These are phyloP conservation scores for Colletotrichum horii DNA, from an alignment of 2,329 filamentous ascomycete genomes.

Conservation along the genomic window DNA sequence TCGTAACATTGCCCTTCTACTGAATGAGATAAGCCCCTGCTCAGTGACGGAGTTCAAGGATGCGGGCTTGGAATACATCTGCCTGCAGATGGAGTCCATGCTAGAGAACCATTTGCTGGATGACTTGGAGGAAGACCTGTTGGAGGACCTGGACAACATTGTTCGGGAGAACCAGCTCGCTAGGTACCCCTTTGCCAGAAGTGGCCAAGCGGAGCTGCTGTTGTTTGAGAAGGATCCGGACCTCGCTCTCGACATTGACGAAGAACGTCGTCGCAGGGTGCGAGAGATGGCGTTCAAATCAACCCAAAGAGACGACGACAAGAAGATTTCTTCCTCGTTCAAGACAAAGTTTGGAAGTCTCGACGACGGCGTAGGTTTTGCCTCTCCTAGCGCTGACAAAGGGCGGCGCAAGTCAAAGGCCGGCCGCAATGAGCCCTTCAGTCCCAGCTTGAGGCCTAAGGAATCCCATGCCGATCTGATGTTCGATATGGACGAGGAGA, in stretches of 20 bases:
- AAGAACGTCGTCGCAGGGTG: conserved; percentile 72
- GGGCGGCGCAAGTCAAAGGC: conserved; percentile 51
- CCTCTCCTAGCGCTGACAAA: conserved; percentile 48
- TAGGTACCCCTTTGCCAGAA: conserved; percentile 77
- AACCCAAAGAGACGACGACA: conserved; percentile 69
- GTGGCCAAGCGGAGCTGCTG: conserved; percentile 70
- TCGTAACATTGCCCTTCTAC: conserved; percentile 82
- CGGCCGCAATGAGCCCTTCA: conserved; percentile 61
- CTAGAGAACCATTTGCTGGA: conserved; percentile 89
- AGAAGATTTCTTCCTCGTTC: conserved; percentile 63
- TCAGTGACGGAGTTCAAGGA: conserved; percentile 87
- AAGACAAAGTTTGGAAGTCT: conserved; percentile 65
- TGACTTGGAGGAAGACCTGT: conserved; percentile 82
- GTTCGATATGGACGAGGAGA: conserved; percentile 92
- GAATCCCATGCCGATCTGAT: conserved; percentile 79
- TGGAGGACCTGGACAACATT: conserved; percentile 78
- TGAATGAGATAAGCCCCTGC: conserved; percentile 87
- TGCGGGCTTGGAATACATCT: conserved; percentile 87
- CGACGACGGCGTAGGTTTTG: conserved; percentile 60
- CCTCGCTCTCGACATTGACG: conserved; percentile 68
- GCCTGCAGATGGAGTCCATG: conserved; percentile 88
- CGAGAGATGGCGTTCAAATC: conserved; percentile 77
- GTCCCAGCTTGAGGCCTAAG: conserved; percentile 72
- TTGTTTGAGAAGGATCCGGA: conserved; percentile 70
- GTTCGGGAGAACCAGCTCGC: conserved; percentile 84